Evolutionary conservation across 306 rosid genomes (phyloP).

Genomic region (Gynostemma pentaphyllum): DNA sequence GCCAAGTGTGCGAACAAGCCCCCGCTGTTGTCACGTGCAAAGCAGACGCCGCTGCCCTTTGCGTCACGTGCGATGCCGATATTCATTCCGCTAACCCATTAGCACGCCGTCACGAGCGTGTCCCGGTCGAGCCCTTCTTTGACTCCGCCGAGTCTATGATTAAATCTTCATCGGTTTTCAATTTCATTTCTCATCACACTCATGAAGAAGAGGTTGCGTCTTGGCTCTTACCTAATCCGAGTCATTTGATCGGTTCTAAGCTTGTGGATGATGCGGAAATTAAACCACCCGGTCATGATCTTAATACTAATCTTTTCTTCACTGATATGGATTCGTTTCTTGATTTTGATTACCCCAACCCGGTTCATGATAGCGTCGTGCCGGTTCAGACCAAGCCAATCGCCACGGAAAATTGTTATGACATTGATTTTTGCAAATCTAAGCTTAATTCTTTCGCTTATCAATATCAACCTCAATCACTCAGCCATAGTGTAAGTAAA

Average conservation of each 20-base stretch:
- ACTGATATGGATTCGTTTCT: conserved; percentile 64
- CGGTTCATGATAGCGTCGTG: conserved; percentile 67
- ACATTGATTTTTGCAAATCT: conserved; percentile 67
- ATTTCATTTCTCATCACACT: conserved; percentile 11
- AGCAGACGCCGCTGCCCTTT: conserved; percentile 92
- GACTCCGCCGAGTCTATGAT: conserved; percentile 46
- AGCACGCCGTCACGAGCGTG: conserved; percentile 85
- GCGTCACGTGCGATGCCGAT: conserved; percentile 80
- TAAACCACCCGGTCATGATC: conserved; percentile 32
- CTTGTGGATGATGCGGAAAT: conserved; percentile 35
- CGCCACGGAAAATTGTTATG: conserved; percentile 40
- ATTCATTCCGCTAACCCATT: conserved; percentile 93
- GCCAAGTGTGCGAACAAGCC: conserved; percentile 92
- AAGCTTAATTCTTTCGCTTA: conserved; percentile 65
- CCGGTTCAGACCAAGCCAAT: conserved; percentile 56
- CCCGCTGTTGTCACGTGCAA: conserved; percentile 89
- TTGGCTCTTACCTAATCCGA: conserved; percentile 48
- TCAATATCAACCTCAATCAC: conserved; percentile 46
- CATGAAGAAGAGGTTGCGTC: conserved; percentile 20
- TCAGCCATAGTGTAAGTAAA: conserved; percentile 85
- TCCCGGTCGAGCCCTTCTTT: conserved; percentile 73
- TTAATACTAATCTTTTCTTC: no score
- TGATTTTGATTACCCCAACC: conserved; percentile 56
- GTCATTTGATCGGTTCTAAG: conserved; percentile 35
- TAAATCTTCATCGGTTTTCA: conserved; percentile 30